A percentile compares a stretch with the other conserved stretches of the same genome.
phyloP scores from a whole-genome alignment of 345 rosid genomes.

The Eucalyptus guilfoylei region DNA sequence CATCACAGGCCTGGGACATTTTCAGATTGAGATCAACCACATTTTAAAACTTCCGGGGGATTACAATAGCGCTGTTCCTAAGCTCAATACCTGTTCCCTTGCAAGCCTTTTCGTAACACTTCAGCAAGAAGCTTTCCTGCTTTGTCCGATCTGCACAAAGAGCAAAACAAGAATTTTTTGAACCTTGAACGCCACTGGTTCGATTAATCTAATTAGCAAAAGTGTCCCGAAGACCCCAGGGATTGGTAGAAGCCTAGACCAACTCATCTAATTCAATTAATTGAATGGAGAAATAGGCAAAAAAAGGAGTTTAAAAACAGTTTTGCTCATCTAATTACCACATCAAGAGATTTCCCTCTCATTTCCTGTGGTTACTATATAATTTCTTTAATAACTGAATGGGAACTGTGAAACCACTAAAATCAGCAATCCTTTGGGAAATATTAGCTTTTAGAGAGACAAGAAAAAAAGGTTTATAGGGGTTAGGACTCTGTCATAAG shows the following conservation, averaged over 20 bases:
- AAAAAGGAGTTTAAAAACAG: not conserved
- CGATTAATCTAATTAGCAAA: not conserved
- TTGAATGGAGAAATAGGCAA: not conserved
- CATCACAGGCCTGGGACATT: slow-evolving; percentile 69
- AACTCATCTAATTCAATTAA: not conserved
- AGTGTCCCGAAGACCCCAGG: not conserved
- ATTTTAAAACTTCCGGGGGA: not conserved
- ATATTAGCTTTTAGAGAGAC: not conserved
- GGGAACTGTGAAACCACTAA: not conserved
- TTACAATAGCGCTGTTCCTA: not conserved
- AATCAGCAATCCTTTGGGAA: not conserved
- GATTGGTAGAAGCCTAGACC: not conserved
- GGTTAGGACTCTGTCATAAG: not conserved
- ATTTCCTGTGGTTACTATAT: not conserved
- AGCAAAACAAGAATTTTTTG: not conserved
- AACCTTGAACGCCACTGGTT: not conserved
- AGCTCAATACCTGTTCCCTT: slow-evolving; percentile 74
- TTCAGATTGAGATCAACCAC: not conserved
- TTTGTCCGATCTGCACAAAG: slow-evolving; percentile 64
- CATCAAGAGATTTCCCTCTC: not conserved
- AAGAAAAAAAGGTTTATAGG: not conserved
- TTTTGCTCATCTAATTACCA: not conserved
- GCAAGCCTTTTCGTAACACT: slow-evolving; percentile 73
- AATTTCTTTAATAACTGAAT: not conserved
- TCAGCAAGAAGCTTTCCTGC: slow-evolving; percentile 92